Conservation (phyloP, 306 rosid genomes). For the Carpinus fangiana region DNA sequence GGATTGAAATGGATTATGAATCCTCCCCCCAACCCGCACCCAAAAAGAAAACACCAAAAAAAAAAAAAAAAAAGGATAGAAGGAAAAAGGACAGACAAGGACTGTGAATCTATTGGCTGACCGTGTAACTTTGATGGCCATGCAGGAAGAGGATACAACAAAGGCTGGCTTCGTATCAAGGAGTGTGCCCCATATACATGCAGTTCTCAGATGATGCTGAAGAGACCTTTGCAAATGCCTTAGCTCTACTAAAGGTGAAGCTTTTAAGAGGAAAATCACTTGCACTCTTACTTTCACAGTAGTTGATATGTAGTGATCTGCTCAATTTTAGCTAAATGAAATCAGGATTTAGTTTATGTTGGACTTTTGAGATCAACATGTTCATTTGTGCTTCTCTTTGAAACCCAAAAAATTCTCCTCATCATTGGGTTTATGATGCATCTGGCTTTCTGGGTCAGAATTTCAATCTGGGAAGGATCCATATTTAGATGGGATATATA, state of each 20-base stretch:
- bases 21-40: neutral
- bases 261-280: slow-evolving; percentile 7
- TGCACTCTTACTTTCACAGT: neutral
- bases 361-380: slow-evolving; percentile 3
- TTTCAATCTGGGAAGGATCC: neutral
- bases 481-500: neutral
- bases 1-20: neutral
- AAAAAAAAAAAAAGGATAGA: neutral
- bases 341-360: neutral
- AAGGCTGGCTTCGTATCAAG: slow-evolving; percentile 87
- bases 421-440: neutral
- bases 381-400: neutral
- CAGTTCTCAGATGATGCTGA: slow-evolving; percentile 82
- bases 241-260: slow-evolving; percentile 61
- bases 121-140: slow-evolving; percentile 27
- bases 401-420: neutral
- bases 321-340: neutral
- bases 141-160: slow-evolving; percentile 85
- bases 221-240: slow-evolving; percentile 64
- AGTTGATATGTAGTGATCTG: neutral
- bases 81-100: neutral
- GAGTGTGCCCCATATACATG: slow-evolving; percentile 87
- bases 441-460: neutral
- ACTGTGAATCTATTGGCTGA: slow-evolving; percentile 13
- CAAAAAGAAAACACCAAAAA: neutral